phyloP scores from a whole-genome alignment of 257 asterid genomes.

The Solanum commersonii region DNA sequence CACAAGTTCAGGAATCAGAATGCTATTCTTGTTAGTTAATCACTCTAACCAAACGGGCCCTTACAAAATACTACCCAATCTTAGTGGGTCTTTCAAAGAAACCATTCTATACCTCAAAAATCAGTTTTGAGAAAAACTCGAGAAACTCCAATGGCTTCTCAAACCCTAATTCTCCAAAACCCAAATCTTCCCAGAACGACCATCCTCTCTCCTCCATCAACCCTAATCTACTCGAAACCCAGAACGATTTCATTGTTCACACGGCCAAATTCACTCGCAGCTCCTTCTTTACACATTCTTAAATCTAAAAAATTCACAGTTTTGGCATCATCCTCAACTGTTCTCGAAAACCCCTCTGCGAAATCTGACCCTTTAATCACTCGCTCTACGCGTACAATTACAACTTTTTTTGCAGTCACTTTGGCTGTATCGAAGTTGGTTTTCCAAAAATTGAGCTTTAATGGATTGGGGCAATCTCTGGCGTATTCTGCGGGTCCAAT shows the following conservation, averaged over 20 bases:
- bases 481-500: slow-evolving; percentile 52
- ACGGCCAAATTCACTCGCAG: slow-evolving; percentile 3
- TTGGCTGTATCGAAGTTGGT: slow-evolving; percentile 38
- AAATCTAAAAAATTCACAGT: background rate
- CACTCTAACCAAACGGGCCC: background rate
- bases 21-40: background rate
- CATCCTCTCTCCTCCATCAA: background rate
- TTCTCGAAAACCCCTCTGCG: background rate
- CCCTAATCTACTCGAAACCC: slow-evolving; percentile 9
- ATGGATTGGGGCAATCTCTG: slow-evolving; percentile 22
- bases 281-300: background rate
- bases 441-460: slow-evolving; percentile 22
- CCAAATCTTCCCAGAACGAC: background rate
- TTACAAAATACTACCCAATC: background rate
- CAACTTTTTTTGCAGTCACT: slow-evolving; percentile 46
- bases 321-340: slow-evolving; percentile 19
- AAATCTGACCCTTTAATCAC: slow-evolving; percentile 26
- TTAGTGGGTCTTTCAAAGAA: background rate
- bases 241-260: background rate
- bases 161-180: slow-evolving; percentile 24
- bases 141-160: slow-evolving; percentile 39
- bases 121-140: slow-evolving; percentile 7
- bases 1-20: background rate
- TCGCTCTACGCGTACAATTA: slow-evolving; percentile 67
- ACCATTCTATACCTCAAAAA: background rate